Conservation (phyloP, 768 basidiomycete species). For the Leucocoprinus birnbaumii region DNA sequence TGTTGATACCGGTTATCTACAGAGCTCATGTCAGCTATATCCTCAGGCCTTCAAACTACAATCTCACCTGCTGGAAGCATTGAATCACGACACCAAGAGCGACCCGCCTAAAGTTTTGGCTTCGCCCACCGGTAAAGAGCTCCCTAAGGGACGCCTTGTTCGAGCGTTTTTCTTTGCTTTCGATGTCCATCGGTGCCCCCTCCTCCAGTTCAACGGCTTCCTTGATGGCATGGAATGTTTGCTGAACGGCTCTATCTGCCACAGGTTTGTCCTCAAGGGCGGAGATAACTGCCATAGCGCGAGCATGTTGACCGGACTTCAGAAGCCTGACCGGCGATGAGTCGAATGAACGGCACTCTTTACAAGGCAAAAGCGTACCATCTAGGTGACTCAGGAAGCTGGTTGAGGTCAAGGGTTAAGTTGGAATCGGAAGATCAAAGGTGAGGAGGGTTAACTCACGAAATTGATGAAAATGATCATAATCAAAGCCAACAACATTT, state of each 20-base stretch:
- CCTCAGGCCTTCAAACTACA: background rate
- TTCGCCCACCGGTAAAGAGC: conserved; percentile 51
- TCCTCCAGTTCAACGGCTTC: conserved; percentile 9
- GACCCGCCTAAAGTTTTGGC: conserved; percentile 61
- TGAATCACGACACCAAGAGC: conserved; percentile 54
- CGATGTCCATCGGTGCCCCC: background rate
- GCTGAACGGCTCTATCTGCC: conserved; percentile 42
- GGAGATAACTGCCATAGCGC: conserved; percentile 60
- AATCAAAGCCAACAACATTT: conserved; percentile 52
- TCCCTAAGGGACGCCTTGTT: conserved; percentile 42
- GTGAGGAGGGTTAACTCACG: conserved; percentile 30
- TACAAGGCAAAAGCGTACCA: conserved; percentile 30
- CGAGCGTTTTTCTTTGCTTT: background rate
- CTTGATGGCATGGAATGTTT: conserved; percentile 36
- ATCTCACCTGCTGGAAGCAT: conserved; percentile 55
- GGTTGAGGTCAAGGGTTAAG: background rate
- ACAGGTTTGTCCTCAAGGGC: conserved; percentile 52
- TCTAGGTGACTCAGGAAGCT: conserved; percentile 61
- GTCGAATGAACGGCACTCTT: background rate
- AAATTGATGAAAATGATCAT: conserved; percentile 49
- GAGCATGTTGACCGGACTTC: conserved; percentile 49
- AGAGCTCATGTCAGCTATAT: background rate
- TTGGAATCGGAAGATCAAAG: background rate
- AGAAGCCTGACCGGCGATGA: conserved; percentile 42
- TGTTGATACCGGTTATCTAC: conserved; percentile 58